phyloP scores from a whole-genome alignment of 2,329 filamentous ascomycete genomes.

The Ophiostoma sp. region DNA sequence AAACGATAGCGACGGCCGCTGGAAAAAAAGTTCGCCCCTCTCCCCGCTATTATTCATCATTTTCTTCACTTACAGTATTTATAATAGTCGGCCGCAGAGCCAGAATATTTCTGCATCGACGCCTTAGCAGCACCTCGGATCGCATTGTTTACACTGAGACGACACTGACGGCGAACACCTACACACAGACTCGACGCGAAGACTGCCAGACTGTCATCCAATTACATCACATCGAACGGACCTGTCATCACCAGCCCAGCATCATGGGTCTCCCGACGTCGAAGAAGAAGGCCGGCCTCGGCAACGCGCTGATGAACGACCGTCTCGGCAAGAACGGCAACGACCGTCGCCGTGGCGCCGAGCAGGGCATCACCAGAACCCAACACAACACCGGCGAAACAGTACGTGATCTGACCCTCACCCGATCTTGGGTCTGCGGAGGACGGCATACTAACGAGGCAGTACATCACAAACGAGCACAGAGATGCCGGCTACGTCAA shows the following conservation, averaged over 20 bases:
- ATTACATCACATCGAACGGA: background rate
- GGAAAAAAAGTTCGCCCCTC: conserved; percentile 32
- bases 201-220: too few species aligned
- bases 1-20: conserved; percentile 11
- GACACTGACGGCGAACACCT: background rate
- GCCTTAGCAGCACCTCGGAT: background rate
- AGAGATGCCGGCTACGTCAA: conserved; percentile 96
- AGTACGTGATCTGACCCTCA: conserved; percentile 34
- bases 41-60: conserved; percentile 22
- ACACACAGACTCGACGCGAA: too few species aligned
- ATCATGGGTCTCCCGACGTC: conserved; percentile 71
- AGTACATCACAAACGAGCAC: conserved; percentile 86
- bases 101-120: conserved; percentile 17
- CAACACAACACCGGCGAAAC: conserved; percentile 76
- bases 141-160: background rate
- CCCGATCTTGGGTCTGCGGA: background rate
- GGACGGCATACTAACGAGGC: background rate
- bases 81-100: background rate
- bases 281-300: conserved; percentile 89
- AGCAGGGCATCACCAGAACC: conserved; percentile 53
- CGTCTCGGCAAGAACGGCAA: conserved; percentile 88
- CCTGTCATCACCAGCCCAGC: background rate
- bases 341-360: conserved; percentile 65
- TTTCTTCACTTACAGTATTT: conserved; percentile 13
- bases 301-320: conserved; percentile 98